Evolutionary conservation across 306 rosid species (phyloP), one percentile per base, ranked within the genome.

Genomic region (Erythrophleum fordii): DNA sequence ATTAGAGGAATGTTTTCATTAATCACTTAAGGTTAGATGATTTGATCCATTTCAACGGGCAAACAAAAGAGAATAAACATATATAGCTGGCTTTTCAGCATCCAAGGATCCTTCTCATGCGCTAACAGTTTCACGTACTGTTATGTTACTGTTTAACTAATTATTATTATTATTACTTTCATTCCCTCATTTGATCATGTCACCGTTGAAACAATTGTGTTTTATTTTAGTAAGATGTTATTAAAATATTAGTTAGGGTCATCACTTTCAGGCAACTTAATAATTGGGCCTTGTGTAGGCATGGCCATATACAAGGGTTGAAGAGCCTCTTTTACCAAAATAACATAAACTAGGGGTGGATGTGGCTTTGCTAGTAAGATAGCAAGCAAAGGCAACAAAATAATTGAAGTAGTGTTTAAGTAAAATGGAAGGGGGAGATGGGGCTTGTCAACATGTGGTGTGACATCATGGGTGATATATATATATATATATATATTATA

Each of bases 41-140:
- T 48, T 74, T 29, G 17, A 52, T 4, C 41, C 35, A 11, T 25
- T n/a, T 58, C 34, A 23, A 11, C 25, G 4, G 35, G 4, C 35
- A 4, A 31, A 31, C 3, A 31, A 31, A 31, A 31, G 3, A 55
- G 62, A 56, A 56, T 56, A 3, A 23, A 56, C 14, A 22, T 3
- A 37, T 37, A 31, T 13, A 59, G 61, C 31, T 65, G 84, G 59
- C 58, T 80, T 80, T 81, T 73, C 35, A 49, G 80, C 80, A 74
- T 74, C 70, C 41, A 14, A 80, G 35, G 59, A 52, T 66, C 48
- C 34, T 53, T 53, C 48, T 73, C 68, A 81, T 64, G 65, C 59
- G 61, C 6, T 52, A 51, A 64, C 79, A 73, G 66, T 62, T n/a
- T 34, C 3, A 31, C 12, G 22, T 16, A 8, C 28, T 34, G 39